Evolutionary conservation across 305 asterid species (phyloP), one percentile per base, ranked within the genome.

Genomic region (Solanum hybrid): DNA sequence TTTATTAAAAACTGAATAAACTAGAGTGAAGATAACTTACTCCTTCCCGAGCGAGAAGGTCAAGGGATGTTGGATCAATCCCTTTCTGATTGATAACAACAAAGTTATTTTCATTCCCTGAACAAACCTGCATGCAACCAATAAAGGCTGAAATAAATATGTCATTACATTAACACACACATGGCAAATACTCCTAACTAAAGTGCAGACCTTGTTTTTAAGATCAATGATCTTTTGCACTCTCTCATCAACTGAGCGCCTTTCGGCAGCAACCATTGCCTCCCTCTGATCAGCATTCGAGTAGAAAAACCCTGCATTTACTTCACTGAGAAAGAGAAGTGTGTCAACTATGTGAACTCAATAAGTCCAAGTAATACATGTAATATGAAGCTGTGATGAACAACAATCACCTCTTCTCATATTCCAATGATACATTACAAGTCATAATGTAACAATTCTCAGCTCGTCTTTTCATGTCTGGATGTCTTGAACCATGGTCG

Each of bases 401-500:
- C 89, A 77, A 75, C 35, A 26, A 46, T 91, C 93, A 98, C 99
- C 99, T 98, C 93, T 97, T 98, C 93, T 98, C 99, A 89, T 98
- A 97, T 93, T 98, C 99, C 94, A 98, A 74, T 33, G 99, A 95
- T 83, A 98, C 99, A 89, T 98, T 97, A 90, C 95, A 94, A 28
- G 98, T 97, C 95, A 98, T 92, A 86, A 98, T 98, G 90, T 95
- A 89, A 84, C 99, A 98, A 90, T 97, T 97, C 89, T 98, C 99
- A 83, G 99, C 98, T 90, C 98, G 95, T 28, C 98, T 95, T 90
- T 98, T 98, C 99, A 98, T 98, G 94, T 98, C 99, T 87, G 99
- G 99, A 91, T 98, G 99, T 91, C 99, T 95, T 69, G 99, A 97
- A 92, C 99, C 99, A 91, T 98, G 99, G 90, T 98, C 99, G 83